Base-by-base conservation (phyloP, 2,329 filamentous ascomycete genomes). In the Ceratocystis ficicola region DNA sequence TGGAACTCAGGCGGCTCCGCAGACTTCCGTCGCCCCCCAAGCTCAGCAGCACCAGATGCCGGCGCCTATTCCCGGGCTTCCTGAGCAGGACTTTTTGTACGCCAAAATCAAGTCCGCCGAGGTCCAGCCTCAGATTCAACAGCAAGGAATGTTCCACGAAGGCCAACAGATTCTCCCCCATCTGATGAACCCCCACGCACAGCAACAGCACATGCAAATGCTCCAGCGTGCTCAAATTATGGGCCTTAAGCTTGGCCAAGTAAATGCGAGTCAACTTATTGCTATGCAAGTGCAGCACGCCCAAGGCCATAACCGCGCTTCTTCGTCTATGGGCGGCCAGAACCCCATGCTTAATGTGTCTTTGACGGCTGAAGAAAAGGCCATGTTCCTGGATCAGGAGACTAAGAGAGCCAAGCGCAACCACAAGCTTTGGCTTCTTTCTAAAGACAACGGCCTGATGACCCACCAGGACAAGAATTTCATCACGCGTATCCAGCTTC, bases 391-490 rank as follows among this genome's bases (percentile, higher is more conserved):
- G 64, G 86, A 90, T 69, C 92, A 96, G 74, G 94, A 99, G 75
- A 92, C 92, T 0, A 94, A 92, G 76, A 86, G 94, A 63, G 92
- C 94, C 5, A 99, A 99, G 80, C 85, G 94, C 52, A 97, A 99
- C 73, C 93, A 97, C 78, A 99, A 99, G 79, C 97, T 99, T 69
- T 93, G 92, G 77, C 80, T 95, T 52, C 78, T 96, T 64, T 95
- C 90, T 28, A 91, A 90, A 76, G 91, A 95, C 72, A 99, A 99
- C 72, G 94, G 94, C 28, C 78, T 99, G 68, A 99, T 99, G 94
- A 99, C 94, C 3, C 94, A 94, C 0, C 93, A 97, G 73, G 94
- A 99, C 77, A 99, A 99, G 81, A 99, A 96, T 74, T 99, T 97
- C 76, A 96, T 99, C 70, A 97, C 94, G 4, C 86, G 94, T 20